Base-by-base conservation (phyloP, 2,329 filamentous ascomycete species). In the Botrytis hyacinthi region DNA sequence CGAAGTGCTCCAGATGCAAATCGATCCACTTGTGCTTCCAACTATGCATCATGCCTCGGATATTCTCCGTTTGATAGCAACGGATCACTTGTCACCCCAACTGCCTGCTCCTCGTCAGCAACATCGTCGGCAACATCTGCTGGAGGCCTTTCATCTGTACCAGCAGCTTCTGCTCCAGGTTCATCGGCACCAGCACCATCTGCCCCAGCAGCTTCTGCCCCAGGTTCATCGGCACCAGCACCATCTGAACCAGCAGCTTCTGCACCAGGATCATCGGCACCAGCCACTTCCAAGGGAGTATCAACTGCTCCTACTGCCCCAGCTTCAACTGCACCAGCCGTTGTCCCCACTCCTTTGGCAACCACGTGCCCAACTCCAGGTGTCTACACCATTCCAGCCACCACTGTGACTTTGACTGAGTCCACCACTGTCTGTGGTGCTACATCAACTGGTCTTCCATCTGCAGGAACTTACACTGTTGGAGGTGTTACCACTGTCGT, bases 401-500 rank as follows among this genome's bases (percentile, higher is more conserved):
- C 87, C 78, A 95, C 92, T 76, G 80, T 93, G 77, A 91, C 89
- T 75, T 84, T 94, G 77, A 90, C 86, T 76, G 85, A 89, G 82
- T 87, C 88, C 74, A 92, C 90, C 78, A 92, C 90, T 57, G 90
- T 92, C 75, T 90, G 88, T 82, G 91, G 83, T 78, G 87, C 88
- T 70, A 85, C 88, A 76, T 86, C 88, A 74, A 92, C 91, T 77
- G 82, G 85, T 69, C 85, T 93, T 68, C 84, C 90, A 72, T 73
- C 84, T 89, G 20, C 86, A 74, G 92, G 92, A 80, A 89, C 86
- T 60, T 86, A 92, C 86, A 93, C 90, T 77, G 83, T 90, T 76
- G 92, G 92, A 78, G 92, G 91, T 85, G 88, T 92, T 74, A 93
- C 91, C 76, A 94, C 91, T 61, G 83, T 92, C 60, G 91, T 94